Evolutionary conservation across 306 rosid genomes (phyloP).

Genomic region (Vigna reflexopilosa): DNA sequence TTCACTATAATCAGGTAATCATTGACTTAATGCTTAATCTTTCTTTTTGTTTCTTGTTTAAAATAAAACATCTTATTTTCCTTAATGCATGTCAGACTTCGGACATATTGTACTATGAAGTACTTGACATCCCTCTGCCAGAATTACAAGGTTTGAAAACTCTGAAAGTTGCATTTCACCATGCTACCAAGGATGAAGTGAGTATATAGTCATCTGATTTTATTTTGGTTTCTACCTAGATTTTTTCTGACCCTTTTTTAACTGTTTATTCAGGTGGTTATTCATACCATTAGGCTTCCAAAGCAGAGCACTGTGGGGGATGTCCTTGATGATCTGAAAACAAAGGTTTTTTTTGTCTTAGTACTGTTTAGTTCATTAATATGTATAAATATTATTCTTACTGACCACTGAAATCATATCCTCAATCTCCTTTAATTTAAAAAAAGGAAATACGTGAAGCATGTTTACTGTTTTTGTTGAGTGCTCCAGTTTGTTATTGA

Average conservation of each 20-base stretch:
- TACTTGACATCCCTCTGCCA: conserved; percentile 93
- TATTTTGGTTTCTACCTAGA: conserved; percentile 23
- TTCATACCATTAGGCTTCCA: conserved; percentile 86
- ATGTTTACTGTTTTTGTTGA: conserved; percentile 11
- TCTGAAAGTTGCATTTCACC: conserved; percentile 88
- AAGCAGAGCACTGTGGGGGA: conserved; percentile 93
- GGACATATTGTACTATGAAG: conserved; percentile 84
- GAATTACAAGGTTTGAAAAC: conserved; percentile 92
- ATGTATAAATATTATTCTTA: conserved; percentile 13
- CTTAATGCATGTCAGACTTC: conserved; percentile 67
- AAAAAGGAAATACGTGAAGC: neutral
- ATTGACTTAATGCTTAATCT: conserved; percentile 39
- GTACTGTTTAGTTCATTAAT: conserved; percentile 12
- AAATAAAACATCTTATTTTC: conserved; percentile 15
- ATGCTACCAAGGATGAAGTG: conserved; percentile 88
- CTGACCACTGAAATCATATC: conserved; percentile 7
- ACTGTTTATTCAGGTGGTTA: conserved; percentile 64
- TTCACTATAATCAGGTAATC: conserved; percentile 89
- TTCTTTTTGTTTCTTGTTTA: conserved; percentile 34
- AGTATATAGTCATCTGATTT: conserved; percentile 49
- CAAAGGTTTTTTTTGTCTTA: conserved; percentile 62
- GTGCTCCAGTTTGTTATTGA: conserved; percentile 20
- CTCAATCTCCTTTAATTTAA: conserved; percentile 8
- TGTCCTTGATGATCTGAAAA: conserved; percentile 81
- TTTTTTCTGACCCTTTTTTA: neutral